Base-by-base conservation (phyloP, 768 basidiomycete genomes). In the Termitomyces sp. region DNA sequence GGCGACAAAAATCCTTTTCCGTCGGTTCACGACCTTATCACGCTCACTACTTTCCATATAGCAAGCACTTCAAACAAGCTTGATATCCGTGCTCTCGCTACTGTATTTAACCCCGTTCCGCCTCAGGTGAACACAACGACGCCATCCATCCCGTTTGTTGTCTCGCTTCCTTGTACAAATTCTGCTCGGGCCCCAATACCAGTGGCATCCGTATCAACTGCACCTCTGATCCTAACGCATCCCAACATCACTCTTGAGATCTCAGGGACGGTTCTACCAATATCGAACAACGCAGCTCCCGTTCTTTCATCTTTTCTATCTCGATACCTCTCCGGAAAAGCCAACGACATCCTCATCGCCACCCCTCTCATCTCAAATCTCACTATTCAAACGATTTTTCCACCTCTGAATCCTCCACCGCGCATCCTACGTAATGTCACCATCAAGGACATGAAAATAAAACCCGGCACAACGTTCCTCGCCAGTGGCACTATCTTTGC, bases 401-500 rank as follows among this genome's bases (percentile, higher is more conserved):
- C 91, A 3, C 79, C 81, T 0, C 88, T 87, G 1, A 68, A 75
- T 47, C 83, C 84, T 5, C 79, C 76, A 26, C 90, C 92, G 1
- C 74, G 81, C 28, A 73, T 94, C 36, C 75, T 94, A 15, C 81
- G 81, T 13, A 75, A 89, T 61, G 85, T 93, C 44, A 87, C 87
- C 3, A 86, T 93, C 59, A 78, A 77, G 44, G 79, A 88, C 65
- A 92, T 93, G 91, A 82, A 80, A 64, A 77, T 92, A 56, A 82
- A 77, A 59, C 78, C 87, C 0, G 78, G 75, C 0, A 73, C 65
- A 9, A 55, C 65, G 44, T 79, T 92, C 65, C 73, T 87, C 22
- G 87, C 90, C 0, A 90, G 84, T 64, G 92, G 90, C 15, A 79
- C 78, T 3, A 82, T 93, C 12, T 79, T 76, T 47, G 91, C 81